phyloP scores from a whole-genome alignment of 2,329 filamentous ascomycete species.

The Penicillium sp. region DNA sequence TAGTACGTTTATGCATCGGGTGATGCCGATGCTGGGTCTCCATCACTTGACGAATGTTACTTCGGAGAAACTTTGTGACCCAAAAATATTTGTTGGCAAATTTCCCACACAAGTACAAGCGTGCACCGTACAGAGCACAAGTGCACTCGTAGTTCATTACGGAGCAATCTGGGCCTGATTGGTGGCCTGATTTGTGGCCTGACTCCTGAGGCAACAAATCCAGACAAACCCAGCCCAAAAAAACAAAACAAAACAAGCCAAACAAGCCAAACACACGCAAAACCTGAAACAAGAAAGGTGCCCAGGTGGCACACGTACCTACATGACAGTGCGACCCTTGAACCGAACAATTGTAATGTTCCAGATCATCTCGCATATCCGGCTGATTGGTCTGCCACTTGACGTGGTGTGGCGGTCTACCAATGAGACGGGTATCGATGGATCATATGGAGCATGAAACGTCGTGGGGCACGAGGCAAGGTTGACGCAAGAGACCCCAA shows the following conservation, averaged over 20 bases:
- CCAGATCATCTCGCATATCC: slow-evolving; percentile 8
- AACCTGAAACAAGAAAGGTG: not conserved
- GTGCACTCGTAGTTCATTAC: no score
- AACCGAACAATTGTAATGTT: slow-evolving; percentile 11
- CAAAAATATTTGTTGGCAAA: not conserved
- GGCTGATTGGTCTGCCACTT: slow-evolving; percentile 13
- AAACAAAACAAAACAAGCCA: not conserved
- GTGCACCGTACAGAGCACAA: no score
- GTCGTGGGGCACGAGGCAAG: slow-evolving; percentile 12
- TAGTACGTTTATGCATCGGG: no score
- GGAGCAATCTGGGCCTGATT: no score
- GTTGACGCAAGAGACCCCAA: slow-evolving; percentile 6
- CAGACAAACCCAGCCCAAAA: not conserved
- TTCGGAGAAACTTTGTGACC: no score
- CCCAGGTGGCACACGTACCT: slow-evolving; percentile 1
- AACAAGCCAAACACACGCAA: not conserved
- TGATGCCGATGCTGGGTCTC: no score
- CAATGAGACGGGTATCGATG: slow-evolving; percentile 12
- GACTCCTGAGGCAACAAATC: not conserved
- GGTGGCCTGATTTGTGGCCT: no score
- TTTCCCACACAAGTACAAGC: not conserved
- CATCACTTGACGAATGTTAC: no score
- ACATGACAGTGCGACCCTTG: slow-evolving; percentile 8
- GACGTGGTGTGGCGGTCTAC: not conserved
- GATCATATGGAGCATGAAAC: slow-evolving; percentile 8